Evolutionary conservation across 495 filamentous ascomycete species (phyloP).

Genomic region (Pseudevernia furfuracea): DNA sequence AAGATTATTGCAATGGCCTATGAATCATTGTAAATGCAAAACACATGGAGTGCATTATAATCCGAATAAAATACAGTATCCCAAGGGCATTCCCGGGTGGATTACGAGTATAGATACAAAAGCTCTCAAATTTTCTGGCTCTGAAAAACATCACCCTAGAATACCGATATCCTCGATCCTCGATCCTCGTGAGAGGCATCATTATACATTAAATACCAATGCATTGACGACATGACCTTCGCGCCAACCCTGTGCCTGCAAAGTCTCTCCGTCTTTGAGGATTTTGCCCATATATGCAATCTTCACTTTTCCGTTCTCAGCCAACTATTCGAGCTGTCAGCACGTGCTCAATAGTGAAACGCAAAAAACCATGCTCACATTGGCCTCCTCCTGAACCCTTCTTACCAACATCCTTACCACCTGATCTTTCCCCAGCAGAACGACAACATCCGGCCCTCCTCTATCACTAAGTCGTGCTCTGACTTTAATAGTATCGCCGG

Average conservation of each 20-base stretch:
- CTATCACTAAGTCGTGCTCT: slow-evolving; percentile 63
- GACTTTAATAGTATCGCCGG: slow-evolving; percentile 48
- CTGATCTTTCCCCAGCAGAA: slow-evolving; percentile 54
- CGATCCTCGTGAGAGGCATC: background rate
- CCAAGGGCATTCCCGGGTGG: background rate
- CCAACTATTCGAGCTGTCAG: slow-evolving; percentile 24
- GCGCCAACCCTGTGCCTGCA: slow-evolving; percentile 67
- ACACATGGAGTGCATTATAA: background rate
- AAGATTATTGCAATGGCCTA: background rate
- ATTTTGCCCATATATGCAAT: slow-evolving; percentile 75
- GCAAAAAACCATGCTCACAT: slow-evolving; percentile 42
- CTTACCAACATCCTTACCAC: slow-evolving; percentile 53
- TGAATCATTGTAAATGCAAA: background rate
- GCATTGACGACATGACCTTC: slow-evolving; percentile 73
- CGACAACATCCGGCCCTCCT: slow-evolving; percentile 53
- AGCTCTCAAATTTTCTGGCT: background rate
- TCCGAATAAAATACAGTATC: background rate
- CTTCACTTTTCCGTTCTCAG: slow-evolving; percentile 45
- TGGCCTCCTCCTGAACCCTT: slow-evolving; percentile 56
- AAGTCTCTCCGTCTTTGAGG: slow-evolving; percentile 56
- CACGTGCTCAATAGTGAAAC: slow-evolving; percentile 1
- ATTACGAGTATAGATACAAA: background rate
- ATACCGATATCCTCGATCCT: background rate
- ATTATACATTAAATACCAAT: slow-evolving; percentile 49
- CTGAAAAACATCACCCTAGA: background rate